These are phyloP conservation scores for Yamadazyma ubonensis DNA, from an alignment of 805 yeast species.

Conservation along the genomic window DNA sequence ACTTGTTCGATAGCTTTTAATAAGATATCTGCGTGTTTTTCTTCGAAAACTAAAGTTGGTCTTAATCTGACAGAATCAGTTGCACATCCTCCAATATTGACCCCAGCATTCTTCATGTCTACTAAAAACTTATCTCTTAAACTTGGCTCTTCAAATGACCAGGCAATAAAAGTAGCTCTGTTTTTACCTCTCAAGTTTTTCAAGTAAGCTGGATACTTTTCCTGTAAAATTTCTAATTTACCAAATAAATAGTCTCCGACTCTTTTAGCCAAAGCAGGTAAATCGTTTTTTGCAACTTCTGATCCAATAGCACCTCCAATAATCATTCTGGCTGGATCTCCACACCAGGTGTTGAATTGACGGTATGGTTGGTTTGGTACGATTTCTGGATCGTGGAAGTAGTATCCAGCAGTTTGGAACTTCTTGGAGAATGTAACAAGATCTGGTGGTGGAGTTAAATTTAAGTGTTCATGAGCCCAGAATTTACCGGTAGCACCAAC, in stretches of 20 bases:
- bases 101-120: slow-evolving; percentile 62
- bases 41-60: slow-evolving; percentile 75
- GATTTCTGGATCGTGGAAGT: slow-evolving; percentile 70
- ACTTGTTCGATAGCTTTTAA: slow-evolving; percentile 42
- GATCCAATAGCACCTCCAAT: slow-evolving; percentile 71
- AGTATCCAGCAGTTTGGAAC: slow-evolving; percentile 88
- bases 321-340: slow-evolving; percentile 80
- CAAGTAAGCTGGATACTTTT: slow-evolving; percentile 61
- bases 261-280: slow-evolving; percentile 52
- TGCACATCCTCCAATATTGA: slow-evolving; percentile 86
- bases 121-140: slow-evolving; percentile 61
- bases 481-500: slow-evolving; percentile 82
- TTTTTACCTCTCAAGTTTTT: slow-evolving; percentile 59
- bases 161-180: slow-evolving; percentile 68
- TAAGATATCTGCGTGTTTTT: slow-evolving; percentile 74
- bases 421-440: slow-evolving; percentile 85
- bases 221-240: slow-evolving; percentile 52
- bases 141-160: slow-evolving; percentile 49
- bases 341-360: slow-evolving; percentile 94
- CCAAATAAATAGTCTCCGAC: slow-evolving; percentile 68
- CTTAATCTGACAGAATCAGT: slow-evolving; percentile 75
- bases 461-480: slow-evolving; percentile 90
- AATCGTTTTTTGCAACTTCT: slow-evolving; percentile 61
- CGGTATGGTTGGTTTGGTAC: slow-evolving; percentile 79
- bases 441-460: slow-evolving; percentile 73